phyloP scores from a whole-genome alignment of 2,329 filamentous ascomycete species.

The Pseudogymnoascus destructans region DNA sequence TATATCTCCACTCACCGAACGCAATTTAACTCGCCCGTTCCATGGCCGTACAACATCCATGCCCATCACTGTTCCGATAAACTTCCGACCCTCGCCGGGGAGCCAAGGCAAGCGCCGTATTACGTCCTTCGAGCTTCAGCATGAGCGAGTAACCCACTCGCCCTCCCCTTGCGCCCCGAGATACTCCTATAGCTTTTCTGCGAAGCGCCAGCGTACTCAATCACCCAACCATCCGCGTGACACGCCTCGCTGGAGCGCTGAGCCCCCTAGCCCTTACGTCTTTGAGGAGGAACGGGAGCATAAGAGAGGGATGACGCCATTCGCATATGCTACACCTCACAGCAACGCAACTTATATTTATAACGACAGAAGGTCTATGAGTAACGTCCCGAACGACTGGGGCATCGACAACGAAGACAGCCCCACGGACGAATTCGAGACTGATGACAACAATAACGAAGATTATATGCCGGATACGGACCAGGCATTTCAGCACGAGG shows the following conservation, averaged over 20 bases:
- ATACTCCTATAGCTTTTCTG: slow-evolving; percentile 9
- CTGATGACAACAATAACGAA: slow-evolving; percentile 19
- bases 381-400: neutral
- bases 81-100: slow-evolving; percentile 27
- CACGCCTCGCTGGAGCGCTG: slow-evolving; percentile 41
- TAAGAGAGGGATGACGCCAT: slow-evolving; percentile 39
- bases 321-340: slow-evolving; percentile 63
- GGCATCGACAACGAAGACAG: slow-evolving; percentile 14
- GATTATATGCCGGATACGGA: slow-evolving; percentile 20
- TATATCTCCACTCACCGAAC: slow-evolving; percentile 20
- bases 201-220: slow-evolving; percentile 31
- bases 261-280: slow-evolving; percentile 21
- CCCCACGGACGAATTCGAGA: slow-evolving; percentile 19
- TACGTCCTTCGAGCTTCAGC: slow-evolving; percentile 29
- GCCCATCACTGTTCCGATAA: slow-evolving; percentile 30
- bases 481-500: slow-evolving; percentile 23
- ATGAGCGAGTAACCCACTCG: slow-evolving; percentile 17
- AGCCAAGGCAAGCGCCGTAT: slow-evolving; percentile 33
- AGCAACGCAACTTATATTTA: slow-evolving; percentile 41
- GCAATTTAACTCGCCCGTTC: slow-evolving; percentile 32
- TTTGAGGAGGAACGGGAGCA: slow-evolving; percentile 19
- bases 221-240: slow-evolving; percentile 42
- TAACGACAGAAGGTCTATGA: neutral
- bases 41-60: slow-evolving; percentile 41
- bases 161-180: slow-evolving; percentile 1